phyloP scores from a whole-genome alignment of 306 rosid genomes.

The Acacia melanoxylon region DNA sequence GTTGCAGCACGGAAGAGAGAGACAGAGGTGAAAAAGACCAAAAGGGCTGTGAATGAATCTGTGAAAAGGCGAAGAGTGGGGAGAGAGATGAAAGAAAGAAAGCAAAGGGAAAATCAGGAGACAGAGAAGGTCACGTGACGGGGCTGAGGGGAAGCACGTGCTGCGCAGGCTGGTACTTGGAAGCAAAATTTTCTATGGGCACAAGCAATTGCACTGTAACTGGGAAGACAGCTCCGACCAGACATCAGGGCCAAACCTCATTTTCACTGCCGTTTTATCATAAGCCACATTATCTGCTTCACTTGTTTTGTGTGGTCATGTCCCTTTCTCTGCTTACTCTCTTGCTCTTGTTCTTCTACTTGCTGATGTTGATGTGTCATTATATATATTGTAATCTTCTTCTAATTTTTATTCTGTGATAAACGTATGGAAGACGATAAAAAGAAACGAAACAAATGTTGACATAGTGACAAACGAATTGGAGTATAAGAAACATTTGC shows the following conservation, averaged over 20 bases:
- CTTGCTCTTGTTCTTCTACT: background rate
- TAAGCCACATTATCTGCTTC: background rate
- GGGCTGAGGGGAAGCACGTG: slow-evolving; percentile 54
- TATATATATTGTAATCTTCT: background rate
- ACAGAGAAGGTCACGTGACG: slow-evolving; percentile 58
- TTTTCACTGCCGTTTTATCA: background rate
- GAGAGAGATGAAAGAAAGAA: slow-evolving; percentile 26
- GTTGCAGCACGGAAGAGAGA: slow-evolving; percentile 37
- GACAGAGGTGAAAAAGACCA: slow-evolving; percentile 24
- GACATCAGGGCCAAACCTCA: background rate
- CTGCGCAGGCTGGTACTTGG: slow-evolving; percentile 24
- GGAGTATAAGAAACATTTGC: background rate
- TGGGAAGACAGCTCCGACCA: background rate
- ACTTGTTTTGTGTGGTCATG: slow-evolving; percentile 1
- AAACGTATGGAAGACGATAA: no score
- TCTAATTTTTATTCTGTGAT: background rate
- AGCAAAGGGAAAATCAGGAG: background rate
- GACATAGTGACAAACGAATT: background rate
- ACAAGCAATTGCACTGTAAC: background rate
- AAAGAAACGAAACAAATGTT: background rate
- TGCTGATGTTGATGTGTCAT: background rate
- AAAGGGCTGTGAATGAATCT: slow-evolving; percentile 27
- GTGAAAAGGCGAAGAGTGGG: background rate
- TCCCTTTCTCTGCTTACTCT: background rate
- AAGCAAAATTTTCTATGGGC: slow-evolving; percentile 2